These are phyloP conservation scores for Plantago ovata DNA, from an alignment of 257 asterid genomes.

Conservation along the genomic window DNA sequence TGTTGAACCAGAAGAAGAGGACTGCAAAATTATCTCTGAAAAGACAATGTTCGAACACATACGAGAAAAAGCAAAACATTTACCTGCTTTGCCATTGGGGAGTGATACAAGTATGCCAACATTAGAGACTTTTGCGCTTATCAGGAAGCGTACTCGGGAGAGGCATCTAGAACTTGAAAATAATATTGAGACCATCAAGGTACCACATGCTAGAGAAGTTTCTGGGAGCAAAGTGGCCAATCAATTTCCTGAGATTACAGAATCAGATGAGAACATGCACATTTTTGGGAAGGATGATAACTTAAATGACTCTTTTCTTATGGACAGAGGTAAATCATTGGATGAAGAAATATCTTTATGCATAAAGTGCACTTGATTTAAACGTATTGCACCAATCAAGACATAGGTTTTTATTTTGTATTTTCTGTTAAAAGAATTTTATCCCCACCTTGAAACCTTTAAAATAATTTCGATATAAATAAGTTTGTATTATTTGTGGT, in stretches of 20 bases:
- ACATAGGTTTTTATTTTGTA: no score
- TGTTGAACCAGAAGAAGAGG: slow-evolving; percentile 52
- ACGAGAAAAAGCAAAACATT: slow-evolving; percentile 64
- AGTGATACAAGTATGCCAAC: slow-evolving; percentile 50
- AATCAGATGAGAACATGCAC: slow-evolving; percentile 26
- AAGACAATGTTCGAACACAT: slow-evolving; percentile 82
- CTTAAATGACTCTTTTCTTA: slow-evolving; percentile 21
- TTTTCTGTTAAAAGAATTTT: not conserved
- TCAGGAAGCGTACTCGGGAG: slow-evolving; percentile 81
- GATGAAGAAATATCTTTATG: not conserved
- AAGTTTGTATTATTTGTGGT: not conserved
- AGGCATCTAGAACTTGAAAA: slow-evolving; percentile 45
- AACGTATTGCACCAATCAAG: no score
- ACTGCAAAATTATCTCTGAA: slow-evolving; percentile 65
- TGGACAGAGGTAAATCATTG: slow-evolving; percentile 40
- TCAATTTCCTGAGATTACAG: slow-evolving; percentile 26
- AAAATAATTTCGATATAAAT: not conserved
- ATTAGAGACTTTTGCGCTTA: slow-evolving; percentile 53
- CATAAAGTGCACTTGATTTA: no score
- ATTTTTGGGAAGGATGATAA: slow-evolving; percentile 24
- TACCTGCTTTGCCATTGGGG: slow-evolving; percentile 51
- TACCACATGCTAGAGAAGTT: slow-evolving; percentile 27
- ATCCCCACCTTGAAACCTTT: not conserved
- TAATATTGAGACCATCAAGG: slow-evolving; percentile 36
- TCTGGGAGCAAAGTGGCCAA: slow-evolving; percentile 20